Percentiles rank a stretch among this genome's conserved stretches.
Conservation (phyloP, 139 green algal species). For the Micractinium sp. region DNA sequence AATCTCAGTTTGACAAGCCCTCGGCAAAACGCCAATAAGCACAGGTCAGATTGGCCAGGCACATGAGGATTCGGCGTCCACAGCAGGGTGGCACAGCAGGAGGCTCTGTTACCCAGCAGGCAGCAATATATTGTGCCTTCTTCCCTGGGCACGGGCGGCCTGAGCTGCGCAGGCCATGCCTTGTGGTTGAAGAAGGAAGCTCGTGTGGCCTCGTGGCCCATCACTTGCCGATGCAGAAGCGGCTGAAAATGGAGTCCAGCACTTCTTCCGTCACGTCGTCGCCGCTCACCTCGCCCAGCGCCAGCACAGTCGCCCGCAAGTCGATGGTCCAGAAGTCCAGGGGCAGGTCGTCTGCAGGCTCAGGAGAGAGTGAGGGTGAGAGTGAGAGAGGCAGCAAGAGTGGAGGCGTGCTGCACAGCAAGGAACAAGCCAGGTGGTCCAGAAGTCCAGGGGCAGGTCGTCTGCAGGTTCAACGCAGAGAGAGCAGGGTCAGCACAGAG, state of each 20-base stretch:
- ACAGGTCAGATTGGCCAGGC: too few relatives aligned
- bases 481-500: not conserved
- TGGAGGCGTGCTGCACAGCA: not conserved
- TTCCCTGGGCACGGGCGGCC: too few relatives aligned
- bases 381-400: not conserved
- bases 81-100: too few relatives aligned
- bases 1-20: too few relatives aligned
- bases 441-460: slow-evolving; percentile 89
- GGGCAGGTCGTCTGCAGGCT: slow-evolving; percentile 64
- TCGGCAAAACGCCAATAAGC: too few relatives aligned
- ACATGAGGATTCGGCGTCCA: too few relatives aligned
- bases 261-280: slow-evolving; percentile 86
- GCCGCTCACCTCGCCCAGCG: slow-evolving; percentile 90
- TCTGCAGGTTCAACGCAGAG: not conserved
- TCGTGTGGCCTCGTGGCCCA: too few relatives aligned
- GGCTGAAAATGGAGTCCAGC: slow-evolving; percentile 87
- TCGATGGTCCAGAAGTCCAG: slow-evolving; percentile 98
- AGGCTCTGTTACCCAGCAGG: too few relatives aligned
- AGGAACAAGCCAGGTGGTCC: not conserved
- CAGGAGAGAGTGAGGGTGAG: not conserved
- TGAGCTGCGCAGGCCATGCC: too few relatives aligned
- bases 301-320: slow-evolving; percentile 81
- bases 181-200: too few relatives aligned
- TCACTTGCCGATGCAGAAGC: slow-evolving; percentile 86
- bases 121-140: too few relatives aligned